Evolutionary conservation across 805 yeast species (phyloP), one percentile per base, ranked within the genome.

Genomic region (Candida khao-thaluensis): DNA sequence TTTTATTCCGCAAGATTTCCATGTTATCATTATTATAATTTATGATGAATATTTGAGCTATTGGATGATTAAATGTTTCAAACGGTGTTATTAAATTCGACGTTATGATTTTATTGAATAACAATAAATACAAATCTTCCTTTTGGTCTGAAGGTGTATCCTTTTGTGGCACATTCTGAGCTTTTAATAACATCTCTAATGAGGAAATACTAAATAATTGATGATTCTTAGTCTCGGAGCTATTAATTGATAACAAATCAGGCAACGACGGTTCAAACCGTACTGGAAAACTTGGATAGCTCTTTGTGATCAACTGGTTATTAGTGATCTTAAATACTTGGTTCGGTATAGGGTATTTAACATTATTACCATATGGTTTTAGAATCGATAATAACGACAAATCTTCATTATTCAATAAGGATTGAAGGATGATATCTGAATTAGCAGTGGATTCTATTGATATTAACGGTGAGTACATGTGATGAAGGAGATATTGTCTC

Each of bases 31-130:
- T 47, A 16, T 77, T 56, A 37, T 43, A 69, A 16, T 86, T 76
- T 3, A 88, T 67, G 1, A 82, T 81, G 36, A 88, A 71, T 10
- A 91, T 56, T 29, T 89, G 84, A 2, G 86, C 74, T 2, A 88
- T 76, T 0, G 97, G 97, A 55, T 90, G 96, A 48, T 85, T 81
- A 57, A 89, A 81, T 4, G 88, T 81, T 58, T 91, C 97, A 55
- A 85, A 87, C 2, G 91, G 81, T 2, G 86, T 78, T 7, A 85
- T 61, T 6, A 72, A 71, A 10, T 77, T 72, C 9, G 83, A 70
- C 3, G 87, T 72, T 6, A 84, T 64, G 29, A 84, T 53, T 47
- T 78, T 74, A 21, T 80, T 71, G 48, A 84, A 71, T 46, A 79
- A 71, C 37, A 73, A 75, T 44, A 77, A 62, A 54, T 82, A 86